Conservation (phyloP, 345 rosid genomes). For the Eucalyptus regnans region DNA sequence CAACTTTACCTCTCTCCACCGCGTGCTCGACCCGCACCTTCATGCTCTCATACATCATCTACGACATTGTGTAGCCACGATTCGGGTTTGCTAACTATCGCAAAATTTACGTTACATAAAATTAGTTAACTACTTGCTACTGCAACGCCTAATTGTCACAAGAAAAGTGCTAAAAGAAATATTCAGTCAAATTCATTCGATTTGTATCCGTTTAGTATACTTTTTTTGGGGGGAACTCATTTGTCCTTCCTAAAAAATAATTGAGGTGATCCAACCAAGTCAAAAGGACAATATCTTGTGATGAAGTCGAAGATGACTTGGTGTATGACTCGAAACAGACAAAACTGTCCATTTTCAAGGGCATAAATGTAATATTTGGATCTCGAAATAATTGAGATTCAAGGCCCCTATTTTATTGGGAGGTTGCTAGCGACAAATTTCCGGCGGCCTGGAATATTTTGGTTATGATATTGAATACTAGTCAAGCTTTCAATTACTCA, state of each 20-base stretch:
- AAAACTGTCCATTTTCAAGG: not conserved
- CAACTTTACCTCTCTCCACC: too few relatives aligned
- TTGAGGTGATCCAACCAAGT: not conserved
- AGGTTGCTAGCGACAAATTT: not conserved
- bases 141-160: not conserved
- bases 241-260: not conserved
- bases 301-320: not conserved
- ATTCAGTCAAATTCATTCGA: not conserved
- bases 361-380: not conserved
- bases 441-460: not conserved
- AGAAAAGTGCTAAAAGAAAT: not conserved
- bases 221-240: not conserved
- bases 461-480: too few relatives aligned
- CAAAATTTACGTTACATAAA: not conserved
- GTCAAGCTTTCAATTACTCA: not conserved
- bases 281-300: not conserved
- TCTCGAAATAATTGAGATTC: not conserved
- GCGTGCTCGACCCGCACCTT: too few relatives aligned
- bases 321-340: not conserved
- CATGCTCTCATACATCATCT: constrained; percentile 48
- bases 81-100: not conserved
- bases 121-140: not conserved
- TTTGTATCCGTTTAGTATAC: too few relatives aligned
- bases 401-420: not conserved
- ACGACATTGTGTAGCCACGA: not conserved